Base-by-base conservation (phyloP, 2,329 filamentous ascomycete species). In the Trichoderma brevicompactum region DNA sequence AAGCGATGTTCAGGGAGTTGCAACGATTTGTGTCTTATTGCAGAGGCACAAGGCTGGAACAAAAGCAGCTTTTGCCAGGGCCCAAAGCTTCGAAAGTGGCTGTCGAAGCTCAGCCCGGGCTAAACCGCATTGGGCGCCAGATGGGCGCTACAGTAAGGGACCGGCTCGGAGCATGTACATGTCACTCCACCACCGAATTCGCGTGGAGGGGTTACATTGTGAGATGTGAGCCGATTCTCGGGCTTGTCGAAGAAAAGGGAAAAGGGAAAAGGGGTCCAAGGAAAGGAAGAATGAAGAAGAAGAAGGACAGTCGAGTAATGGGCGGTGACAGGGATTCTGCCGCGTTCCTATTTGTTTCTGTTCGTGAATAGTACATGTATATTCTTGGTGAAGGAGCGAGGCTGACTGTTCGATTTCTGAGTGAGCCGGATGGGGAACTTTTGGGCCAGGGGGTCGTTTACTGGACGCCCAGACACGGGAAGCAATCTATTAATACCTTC, bases 151-250 rank as follows among this genome's bases (percentile, higher is more conserved):
- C 58, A n/a, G 43, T 12, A 17, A 43, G 56, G 56, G 32, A 23
- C 43, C 56, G 43, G 34, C 9, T 10, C 32, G 17, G 17, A 43
- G 7, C 46, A 32, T 9, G 44, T 40, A 52, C 48, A 34, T 52
- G 43, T 52, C 53, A 53, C 62, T 46, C 36, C 44, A 58, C 53
- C n/a, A 38, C 38, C 19, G 38, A 44, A 58, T 65, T 50, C 54
- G n/a, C 43, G 44, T 53, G 46, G 63, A 65, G 38, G 54, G 54
- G 63, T 65, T 65, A 53, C 63, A 65, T 65, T 60, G 63, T 44
- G 40, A 65, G 34, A 55, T 64, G 61, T 48, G 52, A 50, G 41
- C 28, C 55, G 28, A 53, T 38, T 53, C 59, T 44, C 59, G 48
- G 59, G 36, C 3, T 43, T 56, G 34, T 49, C 19, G 48, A 55